phyloP scores from a whole-genome alignment of 805 yeast species.

The Ogataea paraovalis region DNA sequence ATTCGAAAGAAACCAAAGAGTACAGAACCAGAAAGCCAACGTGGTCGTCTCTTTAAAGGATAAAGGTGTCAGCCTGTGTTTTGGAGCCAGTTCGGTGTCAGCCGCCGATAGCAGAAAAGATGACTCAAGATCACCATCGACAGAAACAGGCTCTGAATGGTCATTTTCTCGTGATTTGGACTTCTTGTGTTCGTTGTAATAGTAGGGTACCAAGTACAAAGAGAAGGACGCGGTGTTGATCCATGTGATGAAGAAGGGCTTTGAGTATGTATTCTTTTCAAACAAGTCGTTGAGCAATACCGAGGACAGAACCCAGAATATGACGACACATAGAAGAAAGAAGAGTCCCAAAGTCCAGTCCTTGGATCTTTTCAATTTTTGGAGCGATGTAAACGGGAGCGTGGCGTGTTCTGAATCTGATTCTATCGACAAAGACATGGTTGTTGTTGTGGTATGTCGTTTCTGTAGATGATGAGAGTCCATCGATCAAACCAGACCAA shows the following conservation, averaged over 20 bases:
- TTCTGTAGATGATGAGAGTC: too few species aligned
- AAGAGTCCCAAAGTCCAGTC: constrained; percentile 78
- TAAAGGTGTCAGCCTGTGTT: constrained; percentile 19
- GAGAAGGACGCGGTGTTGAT: constrained; percentile 83
- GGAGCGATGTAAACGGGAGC: constrained; percentile 3
- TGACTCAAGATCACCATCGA: not conserved
- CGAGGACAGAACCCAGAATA: constrained; percentile 89
- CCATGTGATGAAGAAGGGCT: constrained; percentile 92
- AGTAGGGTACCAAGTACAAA: constrained; percentile 67
- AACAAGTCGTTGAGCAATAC: constrained; percentile 77
- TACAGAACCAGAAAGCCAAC: constrained; percentile 75
- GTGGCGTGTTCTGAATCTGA: not conserved
- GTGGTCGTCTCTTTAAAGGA: constrained; percentile 61
- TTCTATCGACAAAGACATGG: not conserved
- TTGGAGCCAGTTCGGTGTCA: not conserved
- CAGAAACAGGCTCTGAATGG: not conserved
- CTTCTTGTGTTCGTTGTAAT: constrained; percentile 12
- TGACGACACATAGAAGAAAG: constrained; percentile 68
- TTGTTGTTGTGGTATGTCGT: not conserved
- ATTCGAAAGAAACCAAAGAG: constrained; percentile 89
- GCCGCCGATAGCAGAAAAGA: not conserved
- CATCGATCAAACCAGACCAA: too few species aligned
- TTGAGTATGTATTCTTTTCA: constrained; percentile 62
- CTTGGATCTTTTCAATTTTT: constrained; percentile 14
- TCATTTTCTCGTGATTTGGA: not conserved